phyloP scores from a whole-genome alignment of 495 filamentous ascomycete species.

The Penicillium flavigenum region DNA sequence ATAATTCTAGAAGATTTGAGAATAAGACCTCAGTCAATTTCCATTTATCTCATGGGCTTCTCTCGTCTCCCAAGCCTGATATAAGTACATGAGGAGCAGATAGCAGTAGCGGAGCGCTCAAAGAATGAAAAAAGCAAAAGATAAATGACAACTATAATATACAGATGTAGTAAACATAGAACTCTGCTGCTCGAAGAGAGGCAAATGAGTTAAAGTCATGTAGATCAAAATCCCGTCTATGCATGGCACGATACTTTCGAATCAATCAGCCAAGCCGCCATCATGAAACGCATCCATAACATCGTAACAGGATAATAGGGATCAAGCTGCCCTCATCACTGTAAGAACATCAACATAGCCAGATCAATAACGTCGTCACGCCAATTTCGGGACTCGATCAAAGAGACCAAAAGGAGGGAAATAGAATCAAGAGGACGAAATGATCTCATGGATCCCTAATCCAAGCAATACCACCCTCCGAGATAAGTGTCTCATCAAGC shows the following conservation, averaged over 20 bases:
- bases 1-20: background rate
- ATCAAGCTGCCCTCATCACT: background rate
- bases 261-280: slow-evolving; percentile 7
- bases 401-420: slow-evolving; percentile 3
- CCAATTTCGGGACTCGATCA: background rate
- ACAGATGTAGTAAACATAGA: background rate
- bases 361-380: slow-evolving; percentile 4
- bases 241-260: background rate
- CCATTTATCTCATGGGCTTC: background rate
- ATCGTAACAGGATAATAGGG: slow-evolving; percentile 12
- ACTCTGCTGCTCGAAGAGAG: background rate
- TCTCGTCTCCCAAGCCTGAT: background rate
- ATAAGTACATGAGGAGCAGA: background rate
- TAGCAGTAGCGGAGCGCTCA: background rate
- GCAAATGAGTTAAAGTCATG: background rate
- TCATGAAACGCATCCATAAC: slow-evolving; percentile 16
- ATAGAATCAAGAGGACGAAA: background rate
- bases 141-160: background rate
- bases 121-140: background rate
- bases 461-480: slow-evolving; percentile 32
- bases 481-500: slow-evolving; percentile 24
- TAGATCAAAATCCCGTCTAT: background rate
- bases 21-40: background rate
- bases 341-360: background rate
- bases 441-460: slow-evolving; percentile 25